Percentiles rank a stretch among this genome's conserved stretches.
These are phyloP conservation scores for Collybiopsis confluens DNA, from an alignment of 768 basidiomycete species.

Conservation along the genomic window DNA sequence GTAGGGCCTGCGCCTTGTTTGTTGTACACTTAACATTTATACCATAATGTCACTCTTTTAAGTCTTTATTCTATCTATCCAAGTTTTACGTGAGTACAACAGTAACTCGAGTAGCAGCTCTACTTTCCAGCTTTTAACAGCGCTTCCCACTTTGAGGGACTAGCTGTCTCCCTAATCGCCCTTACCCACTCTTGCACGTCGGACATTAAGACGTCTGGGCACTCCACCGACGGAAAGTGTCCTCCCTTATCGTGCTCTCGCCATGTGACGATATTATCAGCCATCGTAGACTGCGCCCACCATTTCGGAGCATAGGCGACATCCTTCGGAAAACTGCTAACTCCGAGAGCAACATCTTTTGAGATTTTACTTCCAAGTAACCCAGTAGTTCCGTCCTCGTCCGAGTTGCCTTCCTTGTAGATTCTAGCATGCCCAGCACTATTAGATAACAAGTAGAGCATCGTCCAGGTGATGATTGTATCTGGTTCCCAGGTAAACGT, in stretches of 20 bases:
- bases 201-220: constrained; percentile 29
- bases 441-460: constrained; percentile 31
- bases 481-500: constrained; percentile 26
- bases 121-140: neutral
- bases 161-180: constrained; percentile 1
- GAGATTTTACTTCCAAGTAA: constrained; percentile 18
- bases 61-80: too few species aligned
- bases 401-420: constrained; percentile 23
- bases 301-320: constrained; percentile 26
- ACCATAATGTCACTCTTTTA: too few species aligned
- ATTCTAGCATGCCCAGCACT: constrained; percentile 30
- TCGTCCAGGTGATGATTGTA: constrained; percentile 32
- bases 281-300: constrained; percentile 36
- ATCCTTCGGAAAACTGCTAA: constrained; percentile 40
- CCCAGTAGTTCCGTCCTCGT: constrained; percentile 8
- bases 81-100: too few species aligned
- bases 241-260: constrained; percentile 38
- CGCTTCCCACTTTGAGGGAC: constrained; percentile 1
- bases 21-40: too few species aligned
- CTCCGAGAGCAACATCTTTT: constrained; percentile 31
- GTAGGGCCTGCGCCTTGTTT: too few species aligned
- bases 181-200: constrained; percentile 28
- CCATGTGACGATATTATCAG: constrained; percentile 38
- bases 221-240: constrained; percentile 43
- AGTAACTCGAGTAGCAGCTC: too few species aligned